Evolutionary conservation across 805 yeast species (phyloP), one percentile per base, ranked within the genome.

Genomic region (Yamadazyma akitaensis): DNA sequence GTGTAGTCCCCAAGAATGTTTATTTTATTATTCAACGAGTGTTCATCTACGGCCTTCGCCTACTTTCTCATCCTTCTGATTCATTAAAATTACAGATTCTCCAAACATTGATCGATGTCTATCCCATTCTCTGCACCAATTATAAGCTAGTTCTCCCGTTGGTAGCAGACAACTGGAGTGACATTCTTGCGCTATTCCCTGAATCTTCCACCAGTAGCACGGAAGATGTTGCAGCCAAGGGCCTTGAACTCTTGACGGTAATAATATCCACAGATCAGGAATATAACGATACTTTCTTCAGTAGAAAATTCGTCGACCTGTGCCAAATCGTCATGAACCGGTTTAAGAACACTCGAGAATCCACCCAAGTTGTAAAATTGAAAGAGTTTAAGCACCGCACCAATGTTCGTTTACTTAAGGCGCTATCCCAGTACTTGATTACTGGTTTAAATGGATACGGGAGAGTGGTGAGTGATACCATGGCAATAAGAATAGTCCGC

Each of bases 31-130:
- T 87, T 1, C 78, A 81, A 37, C 79, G 79, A 45, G 81, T 92
- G 3, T 70, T 81, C 44, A 76, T 72, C 5, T 88, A 89, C 59
- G 84, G 92, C 6, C 85, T 87, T 44, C 68, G 88, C 48, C 71
- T 79, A 30, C 64, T 88, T 32, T 81, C 88, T 2, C 94, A 87
- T 55, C 77, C 79, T 1, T 84, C 95, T 0, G 62, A 74, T 2
- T 64, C 73, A 2, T 62, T 92, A 26, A 75, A 79, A 37, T 59
- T 76, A 2, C 83, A 80, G 49, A 74, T 89, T 5, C 60, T 91
- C 44, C 68, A 64, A 28, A 72, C 87, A 0, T 47, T 72, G 19
- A 54, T 44, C 9, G 50, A 54, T 12, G 55, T 64, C 9, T 70
- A 68, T 51, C 67, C 69, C 11, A 41, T 70, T 16, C 55, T 72